Evolutionary conservation across 805 yeast species (phyloP).

Genomic region (Maudiozyma turicensis): DNA sequence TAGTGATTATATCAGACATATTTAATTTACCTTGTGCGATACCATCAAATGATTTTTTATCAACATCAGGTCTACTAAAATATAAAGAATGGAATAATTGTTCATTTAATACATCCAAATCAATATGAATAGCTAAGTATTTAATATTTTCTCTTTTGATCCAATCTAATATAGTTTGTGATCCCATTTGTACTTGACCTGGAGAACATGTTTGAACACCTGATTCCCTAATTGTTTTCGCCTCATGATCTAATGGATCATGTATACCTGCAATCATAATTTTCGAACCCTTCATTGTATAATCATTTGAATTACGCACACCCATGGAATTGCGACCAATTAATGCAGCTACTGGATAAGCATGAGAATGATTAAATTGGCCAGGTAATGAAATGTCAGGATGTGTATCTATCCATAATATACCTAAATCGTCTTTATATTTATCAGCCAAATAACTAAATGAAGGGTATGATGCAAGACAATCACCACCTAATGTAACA

Average conservation of each 20-base stretch:
- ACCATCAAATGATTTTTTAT: neutral
- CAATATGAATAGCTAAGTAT: neutral
- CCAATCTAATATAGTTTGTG: neutral
- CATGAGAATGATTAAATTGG: neutral
- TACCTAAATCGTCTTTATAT: neutral
- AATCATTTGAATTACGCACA: neutral
- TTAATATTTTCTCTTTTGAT: neutral
- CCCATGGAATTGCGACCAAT: neutral
- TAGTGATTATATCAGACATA: neutral
- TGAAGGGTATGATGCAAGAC: neutral
- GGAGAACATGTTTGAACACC: neutral
- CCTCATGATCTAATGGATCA: neutral
- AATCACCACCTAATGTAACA: constrained; percentile 1
- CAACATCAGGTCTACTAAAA: neutral
- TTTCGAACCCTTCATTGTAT: neutral
- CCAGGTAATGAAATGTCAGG: neutral
- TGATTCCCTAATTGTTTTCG: neutral
- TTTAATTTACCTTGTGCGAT: constrained; percentile 1
- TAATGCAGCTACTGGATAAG: neutral
- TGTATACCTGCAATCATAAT: constrained; percentile 2
- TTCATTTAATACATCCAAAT: neutral
- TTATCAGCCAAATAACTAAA: neutral
- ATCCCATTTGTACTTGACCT: neutral
- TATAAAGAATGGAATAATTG: neutral
- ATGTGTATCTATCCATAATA: constrained; percentile 2